Conservation (phyloP, 257 asterid species). For the Lavandula angustifolia region DNA sequence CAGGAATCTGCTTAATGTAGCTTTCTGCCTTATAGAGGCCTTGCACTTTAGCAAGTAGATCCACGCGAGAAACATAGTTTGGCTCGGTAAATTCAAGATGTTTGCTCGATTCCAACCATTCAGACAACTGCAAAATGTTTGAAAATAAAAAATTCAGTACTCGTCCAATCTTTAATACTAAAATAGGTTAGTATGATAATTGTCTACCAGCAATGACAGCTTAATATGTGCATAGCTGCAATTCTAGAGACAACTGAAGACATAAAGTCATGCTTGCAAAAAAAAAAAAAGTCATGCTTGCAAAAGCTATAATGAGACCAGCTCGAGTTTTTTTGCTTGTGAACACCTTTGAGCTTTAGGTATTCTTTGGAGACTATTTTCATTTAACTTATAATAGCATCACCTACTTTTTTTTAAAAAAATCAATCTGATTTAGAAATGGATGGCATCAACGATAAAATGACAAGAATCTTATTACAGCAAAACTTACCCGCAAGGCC, state of each 20-base stretch:
- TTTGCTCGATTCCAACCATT: constrained; percentile 60
- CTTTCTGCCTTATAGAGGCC: constrained; percentile 60
- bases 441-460: not conserved
- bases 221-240: no score
- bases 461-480: not conserved
- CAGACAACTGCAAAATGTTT: constrained; percentile 59
- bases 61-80: constrained; percentile 58
- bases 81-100: constrained; percentile 47
- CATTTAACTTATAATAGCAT: not conserved
- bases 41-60: constrained; percentile 67
- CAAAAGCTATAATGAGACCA: no score
- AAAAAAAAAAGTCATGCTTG: no score
- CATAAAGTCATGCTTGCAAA: no score
- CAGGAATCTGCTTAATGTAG: constrained; percentile 54
- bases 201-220: no score
- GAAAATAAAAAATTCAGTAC: constrained; percentile 24
- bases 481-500: constrained; percentile 68
- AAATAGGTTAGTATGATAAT: no score
- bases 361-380: not conserved
- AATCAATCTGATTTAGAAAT: not conserved
- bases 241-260: no score
- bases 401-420: no score
- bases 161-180: not conserved
- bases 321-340: no score
- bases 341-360: not conserved